These are phyloP conservation scores for Gossypium schwendimanii DNA, from an alignment of 441 rosid species.

Conservation along the genomic window DNA sequence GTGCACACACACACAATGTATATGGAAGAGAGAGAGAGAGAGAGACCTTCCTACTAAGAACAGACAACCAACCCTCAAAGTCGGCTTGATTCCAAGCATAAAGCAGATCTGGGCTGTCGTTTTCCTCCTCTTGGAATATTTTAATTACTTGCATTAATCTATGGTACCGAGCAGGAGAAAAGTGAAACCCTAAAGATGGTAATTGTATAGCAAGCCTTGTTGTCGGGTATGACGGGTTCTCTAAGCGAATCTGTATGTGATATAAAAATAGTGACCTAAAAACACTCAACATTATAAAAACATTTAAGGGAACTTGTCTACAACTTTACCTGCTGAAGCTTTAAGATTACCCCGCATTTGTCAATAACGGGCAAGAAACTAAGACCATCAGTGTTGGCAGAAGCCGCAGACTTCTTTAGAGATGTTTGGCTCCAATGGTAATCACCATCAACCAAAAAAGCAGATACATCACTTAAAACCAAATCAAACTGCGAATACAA, in stretches of 20 bases:
- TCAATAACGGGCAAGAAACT: constrained; percentile 86
- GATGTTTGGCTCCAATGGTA: constrained; percentile 62
- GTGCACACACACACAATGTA: neutral
- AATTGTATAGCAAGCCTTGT: constrained; percentile 76
- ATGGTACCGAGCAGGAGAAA: constrained; percentile 98
- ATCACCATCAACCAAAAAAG: constrained; percentile 93
- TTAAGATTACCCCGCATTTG: constrained; percentile 79
- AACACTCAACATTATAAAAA: constrained; percentile 4
- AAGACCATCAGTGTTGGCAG: constrained; percentile 28
- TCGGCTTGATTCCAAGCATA: constrained; percentile 88
- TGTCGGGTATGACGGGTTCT: constrained; percentile 85
- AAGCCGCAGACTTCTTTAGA: constrained; percentile 26
- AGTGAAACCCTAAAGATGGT: constrained; percentile 89
- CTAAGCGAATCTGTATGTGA: constrained; percentile 55
- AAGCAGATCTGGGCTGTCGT: constrained; percentile 36
- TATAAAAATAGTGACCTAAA: constrained; percentile 13
- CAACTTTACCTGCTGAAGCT: constrained; percentile 75
- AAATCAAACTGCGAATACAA: constrained; percentile 91
- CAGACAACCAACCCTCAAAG: constrained; percentile 85
- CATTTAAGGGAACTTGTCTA: constrained; percentile 13
- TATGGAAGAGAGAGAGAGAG: constrained; percentile 4
- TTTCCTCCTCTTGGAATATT: constrained; percentile 62
- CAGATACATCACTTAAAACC: constrained; percentile 87
- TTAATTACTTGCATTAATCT: constrained; percentile 84
- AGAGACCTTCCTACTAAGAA: constrained; percentile 80